Evolutionary conservation across 805 yeast genomes (phyloP).

Genomic region (Pachysolen tannophilus): DNA sequence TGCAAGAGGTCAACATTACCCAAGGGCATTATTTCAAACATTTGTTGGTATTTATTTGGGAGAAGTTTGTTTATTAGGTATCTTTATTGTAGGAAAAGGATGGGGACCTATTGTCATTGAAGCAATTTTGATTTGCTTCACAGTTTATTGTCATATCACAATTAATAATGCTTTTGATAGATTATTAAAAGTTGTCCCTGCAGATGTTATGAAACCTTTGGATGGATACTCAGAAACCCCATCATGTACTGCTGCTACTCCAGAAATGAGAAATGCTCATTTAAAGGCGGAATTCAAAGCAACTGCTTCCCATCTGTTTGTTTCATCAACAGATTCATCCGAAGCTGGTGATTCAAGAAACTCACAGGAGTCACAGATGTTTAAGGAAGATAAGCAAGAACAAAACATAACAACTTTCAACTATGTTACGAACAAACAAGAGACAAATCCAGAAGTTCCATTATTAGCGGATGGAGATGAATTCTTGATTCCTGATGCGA

Average conservation of each 20-base stretch:
- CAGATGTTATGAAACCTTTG: conserved; percentile 68
- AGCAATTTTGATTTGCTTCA: conserved; percentile 52
- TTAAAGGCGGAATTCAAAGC: no score
- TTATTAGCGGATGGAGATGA: conserved; percentile 63
- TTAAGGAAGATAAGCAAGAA: conserved; percentile 7
- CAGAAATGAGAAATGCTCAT: no score
- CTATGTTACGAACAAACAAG: conserved; percentile 9
- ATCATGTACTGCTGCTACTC: conserved; percentile 30
- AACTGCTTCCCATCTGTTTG: no score
- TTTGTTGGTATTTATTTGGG: conserved; percentile 84
- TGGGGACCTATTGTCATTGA: conserved; percentile 91
- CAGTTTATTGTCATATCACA: conserved; percentile 62
- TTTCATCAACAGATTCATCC: neutral
- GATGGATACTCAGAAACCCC: conserved; percentile 63
- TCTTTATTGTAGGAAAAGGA: conserved; percentile 83
- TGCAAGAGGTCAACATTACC: conserved; percentile 75
- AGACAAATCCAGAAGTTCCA: conserved; percentile 33
- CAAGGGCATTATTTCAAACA: conserved; percentile 83
- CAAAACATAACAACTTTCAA: conserved; percentile 3
- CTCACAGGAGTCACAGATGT: conserved; percentile 8
- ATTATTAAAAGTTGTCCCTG: conserved; percentile 50
- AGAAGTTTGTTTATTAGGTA: conserved; percentile 76
- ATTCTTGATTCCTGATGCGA: conserved; percentile 17
- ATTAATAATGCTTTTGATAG: conserved; percentile 60
- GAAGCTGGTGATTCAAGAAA: neutral